phyloP scores from a whole-genome alignment of 176 grass and related monocot genomes.

The Tillandsia leiboldiana region DNA sequence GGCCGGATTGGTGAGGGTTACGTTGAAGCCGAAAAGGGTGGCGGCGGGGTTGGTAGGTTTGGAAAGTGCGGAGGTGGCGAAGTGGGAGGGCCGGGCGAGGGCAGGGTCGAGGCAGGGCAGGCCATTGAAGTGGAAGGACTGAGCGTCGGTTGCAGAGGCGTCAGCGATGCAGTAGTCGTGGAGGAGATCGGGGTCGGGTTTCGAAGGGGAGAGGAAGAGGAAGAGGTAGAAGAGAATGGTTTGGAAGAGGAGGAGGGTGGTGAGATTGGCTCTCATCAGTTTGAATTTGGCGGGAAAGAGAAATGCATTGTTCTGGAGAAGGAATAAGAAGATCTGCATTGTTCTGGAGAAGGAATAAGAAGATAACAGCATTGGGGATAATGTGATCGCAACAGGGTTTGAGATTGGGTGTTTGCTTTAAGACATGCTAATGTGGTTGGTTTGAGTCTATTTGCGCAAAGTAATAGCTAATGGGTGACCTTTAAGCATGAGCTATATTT shows the following conservation, averaged over 20 bases:
- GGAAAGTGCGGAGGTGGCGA: slow-evolving; percentile 43
- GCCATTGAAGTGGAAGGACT: slow-evolving; percentile 34
- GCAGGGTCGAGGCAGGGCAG: slow-evolving; percentile 47
- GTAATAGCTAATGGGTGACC: slow-evolving; percentile 5
- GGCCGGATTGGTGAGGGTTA: slow-evolving; percentile 30
- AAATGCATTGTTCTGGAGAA: no score
- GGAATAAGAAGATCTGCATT: no score
- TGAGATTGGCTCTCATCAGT: slow-evolving; percentile 7
- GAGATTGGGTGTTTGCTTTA: no score
- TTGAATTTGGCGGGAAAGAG: slow-evolving; percentile 6
- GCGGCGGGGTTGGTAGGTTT: slow-evolving; percentile 6
- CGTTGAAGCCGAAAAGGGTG: slow-evolving; percentile 36
- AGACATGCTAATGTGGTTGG: no score
- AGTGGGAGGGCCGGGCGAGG: slow-evolving; percentile 28
- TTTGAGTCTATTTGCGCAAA: no score
- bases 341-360: no score
- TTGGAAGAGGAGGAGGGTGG: neutral
- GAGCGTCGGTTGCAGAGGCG: neutral
- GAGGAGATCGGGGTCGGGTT: slow-evolving; percentile 45
- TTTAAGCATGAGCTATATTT: slow-evolving; percentile 2
- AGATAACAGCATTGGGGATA: no score
- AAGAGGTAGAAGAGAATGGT: neutral
- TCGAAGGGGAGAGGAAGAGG: slow-evolving; percentile 4
- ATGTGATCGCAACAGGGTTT: no score
- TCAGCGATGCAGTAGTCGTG: slow-evolving; percentile 43